Evolutionary conservation across 1,284 basidiomycete species (phyloP), one percentile per base, ranked within the genome.

Genomic region (Heliocybe sulcata): DNA sequence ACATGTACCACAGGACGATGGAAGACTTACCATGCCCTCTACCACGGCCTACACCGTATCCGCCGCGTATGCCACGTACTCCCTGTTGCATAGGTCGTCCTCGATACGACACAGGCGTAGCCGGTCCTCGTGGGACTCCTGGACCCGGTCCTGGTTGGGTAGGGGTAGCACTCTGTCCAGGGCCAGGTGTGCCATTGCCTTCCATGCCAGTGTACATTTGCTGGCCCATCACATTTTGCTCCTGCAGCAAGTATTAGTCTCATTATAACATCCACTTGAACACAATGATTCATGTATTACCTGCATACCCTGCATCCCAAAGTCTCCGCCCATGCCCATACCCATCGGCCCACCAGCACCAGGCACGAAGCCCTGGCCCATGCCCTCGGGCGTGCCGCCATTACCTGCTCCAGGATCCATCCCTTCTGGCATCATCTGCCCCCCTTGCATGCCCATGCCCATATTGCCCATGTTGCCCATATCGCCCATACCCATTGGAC

Each of bases 171-270:
- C 6, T 42, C n/a, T 6, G 38, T 16, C 64, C 57, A 56, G 69
- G 26, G 63, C 67, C 11, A 49, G 73, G 72, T 1, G 75, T 70
- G 38, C 64, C 56, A 56, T 59, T 71, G 52, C 73, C 69, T 55
- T 82, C 80, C 73, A 82, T 80, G 38, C 66, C 71, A 29, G 70
- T 77, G 57, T 76, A 81, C 76, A 85, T 85, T 31, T 76, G 77
- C 54, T 82, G 82, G 57, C 66, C 57, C 59, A 67, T 64, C 20
- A 57, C 64, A 19, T 54, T 66, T 53, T 64, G 65, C 27, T 71
- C 71, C 69, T 71, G 59, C 12, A 25, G 12, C 3, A 55, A 23
- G 26, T 12, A 38, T 19, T 54, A 14, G 35, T 19, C n/a, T 19
- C 22, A 51, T 59, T 38, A 38, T 54, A 19, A 12, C 20, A 47